Percentiles rank a stretch among this genome's conserved stretches.
phyloP scores from a whole-genome alignment of 1,284 basidiomycete genomes.

The Sphaerobolus stellatus region DNA sequence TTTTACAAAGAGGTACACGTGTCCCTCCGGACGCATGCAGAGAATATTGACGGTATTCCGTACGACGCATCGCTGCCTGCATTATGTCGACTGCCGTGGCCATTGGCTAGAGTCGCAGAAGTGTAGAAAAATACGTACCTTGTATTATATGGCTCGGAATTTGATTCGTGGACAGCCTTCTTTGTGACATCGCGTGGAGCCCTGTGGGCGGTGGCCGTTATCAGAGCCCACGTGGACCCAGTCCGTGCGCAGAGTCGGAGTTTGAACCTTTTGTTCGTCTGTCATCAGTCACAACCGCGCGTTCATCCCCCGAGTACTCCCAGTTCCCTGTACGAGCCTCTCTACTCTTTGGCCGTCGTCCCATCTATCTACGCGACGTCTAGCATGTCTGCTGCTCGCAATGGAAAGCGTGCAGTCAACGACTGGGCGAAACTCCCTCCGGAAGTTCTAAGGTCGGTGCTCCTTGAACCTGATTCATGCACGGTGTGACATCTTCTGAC shows the following conservation, averaged over 20 bases:
- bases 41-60: neutral
- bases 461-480: conserved; percentile 8
- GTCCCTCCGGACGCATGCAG: conserved; percentile 1
- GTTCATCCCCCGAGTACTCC: conserved; percentile 10
- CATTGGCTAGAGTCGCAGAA: neutral
- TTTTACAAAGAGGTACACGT: neutral
- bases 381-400: conserved; percentile 7
- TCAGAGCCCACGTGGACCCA: conserved; percentile 2
- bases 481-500: conserved; percentile 12
- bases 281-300: conserved; percentile 14
- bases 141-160: neutral
- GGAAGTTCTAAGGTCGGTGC: conserved; percentile 64
- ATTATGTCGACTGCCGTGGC: conserved; percentile 3
- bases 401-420: conserved; percentile 12
- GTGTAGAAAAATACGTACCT: neutral
- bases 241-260: conserved; percentile 10
- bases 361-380: neutral
- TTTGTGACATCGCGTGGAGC: no score
- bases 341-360: neutral
- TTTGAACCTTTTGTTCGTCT: conserved; percentile 11
- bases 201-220: no score
- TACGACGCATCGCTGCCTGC: conserved; percentile 1
- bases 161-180: no score
- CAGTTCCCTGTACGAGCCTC: neutral
- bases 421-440: conserved; percentile 64